Evolutionary conservation across 371 early-diverging fungal genomes (phyloP).

Genomic region (Aphelidium insulamus): DNA sequence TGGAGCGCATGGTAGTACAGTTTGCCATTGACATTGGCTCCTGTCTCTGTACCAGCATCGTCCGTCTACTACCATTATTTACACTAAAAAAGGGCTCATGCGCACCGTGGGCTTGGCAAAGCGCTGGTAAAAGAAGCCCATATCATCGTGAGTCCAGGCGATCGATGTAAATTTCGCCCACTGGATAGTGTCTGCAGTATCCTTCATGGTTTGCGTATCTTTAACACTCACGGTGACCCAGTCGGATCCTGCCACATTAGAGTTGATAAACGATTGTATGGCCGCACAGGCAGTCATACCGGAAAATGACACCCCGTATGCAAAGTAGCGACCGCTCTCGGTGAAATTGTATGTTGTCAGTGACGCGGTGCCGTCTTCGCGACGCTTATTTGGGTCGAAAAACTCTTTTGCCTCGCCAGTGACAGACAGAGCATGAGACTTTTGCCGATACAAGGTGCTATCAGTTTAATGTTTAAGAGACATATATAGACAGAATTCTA

Average conservation of each 20-base stretch:
- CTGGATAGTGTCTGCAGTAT: constrained; percentile 10
- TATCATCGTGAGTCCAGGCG: constrained; percentile 31
- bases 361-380: constrained; percentile 23
- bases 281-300: neutral
- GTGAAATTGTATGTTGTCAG: constrained; percentile 15
- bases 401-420: constrained; percentile 16
- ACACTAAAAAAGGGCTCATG: neutral
- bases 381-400: constrained; percentile 24
- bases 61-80: constrained; percentile 6
- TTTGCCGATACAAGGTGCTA: constrained; percentile 17
- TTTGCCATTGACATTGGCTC: constrained; percentile 16
- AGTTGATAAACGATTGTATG: constrained; percentile 5
- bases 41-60: constrained; percentile 38
- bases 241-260: constrained; percentile 14
- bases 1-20: constrained; percentile 23
- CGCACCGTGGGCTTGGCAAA: neutral
- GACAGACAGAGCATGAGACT: constrained; percentile 4
- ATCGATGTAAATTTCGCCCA: constrained; percentile 33
- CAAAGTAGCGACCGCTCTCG: constrained; percentile 23
- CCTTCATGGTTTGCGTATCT: constrained; percentile 6
- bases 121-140: constrained; percentile 28
- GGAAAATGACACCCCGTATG: constrained; percentile 8
- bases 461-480: too few species aligned
- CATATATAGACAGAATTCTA: neutral
- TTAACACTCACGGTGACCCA: constrained; percentile 31